Base-by-base conservation (phyloP, 257 asterid species). In the Fraxinus quadrangulata region DNA sequence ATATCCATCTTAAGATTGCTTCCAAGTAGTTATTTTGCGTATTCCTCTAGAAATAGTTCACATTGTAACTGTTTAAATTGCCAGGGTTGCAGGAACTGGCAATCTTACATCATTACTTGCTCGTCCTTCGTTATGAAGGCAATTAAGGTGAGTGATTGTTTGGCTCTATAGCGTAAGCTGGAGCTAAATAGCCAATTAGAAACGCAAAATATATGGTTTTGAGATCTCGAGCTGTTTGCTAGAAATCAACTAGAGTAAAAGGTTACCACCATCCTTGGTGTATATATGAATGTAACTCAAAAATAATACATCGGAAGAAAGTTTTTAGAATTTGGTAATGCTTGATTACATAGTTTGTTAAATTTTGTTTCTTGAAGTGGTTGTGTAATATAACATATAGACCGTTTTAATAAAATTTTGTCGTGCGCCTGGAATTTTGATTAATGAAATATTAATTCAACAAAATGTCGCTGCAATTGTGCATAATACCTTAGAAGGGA, bases 71-170 rank as follows among this genome's bases (percentile, higher is more conserved):
- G 19, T 47, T 45, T 14, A 12, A 28, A 11, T 47, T 72, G 40
- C 66, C 13, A 23, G 23, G 66, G 70, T 23, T 68, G 42, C 31
- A 69, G 80, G 80, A 21, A 77, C 69, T 21, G 17, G 65, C 24
- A 77, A 14, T 49, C 39, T 76, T 76, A 14, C 24, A 77, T 73
- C 28, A 59, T 69, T 47, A 21, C 39, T 45, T 67, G 13, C 21
- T 40, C 37, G 34, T 33, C 56, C 24, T n/a, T 67, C 70, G 19
- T 37, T 16, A 2, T 24, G 45, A 24, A 17, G 47, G 71, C 73
- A 3, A 37, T 17, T 70, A 6, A 0, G 47, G 36, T 6, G 71
- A 71, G 36, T 39, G 42, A 56, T 24, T 17, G 37, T 36, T 31
- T 17, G 37, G 70, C 54, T 31, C 14, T 11, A 42, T 11, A 21